Base-by-base conservation (phyloP, 805 yeast genomes). In the Blastobotrys peoriensis region DNA sequence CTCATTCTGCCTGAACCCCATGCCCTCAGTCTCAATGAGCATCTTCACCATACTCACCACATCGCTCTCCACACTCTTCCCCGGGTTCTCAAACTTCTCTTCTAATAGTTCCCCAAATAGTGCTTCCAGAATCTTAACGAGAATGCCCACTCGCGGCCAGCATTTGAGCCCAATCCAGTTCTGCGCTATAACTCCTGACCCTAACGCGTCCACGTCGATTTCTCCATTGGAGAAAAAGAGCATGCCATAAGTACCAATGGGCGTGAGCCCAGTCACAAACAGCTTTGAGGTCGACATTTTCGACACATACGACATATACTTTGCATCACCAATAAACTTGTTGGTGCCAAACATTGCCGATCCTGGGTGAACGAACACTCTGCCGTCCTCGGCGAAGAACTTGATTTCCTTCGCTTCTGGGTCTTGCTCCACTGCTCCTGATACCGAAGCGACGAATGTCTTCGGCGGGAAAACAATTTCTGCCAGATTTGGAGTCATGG, bases 61-160 rank as follows among this genome's bases (percentile, higher is more conserved):
- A 36, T 60, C 56, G 6, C 46, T 46, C 4, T 57, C 49, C 16
- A 62, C 46, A 33, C 59, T 61, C 3, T 49, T 35, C n/a, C 42
- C 38, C 1, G 85, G 83, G 27, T 63, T 64, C 17, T 70, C 78
- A 37, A 89, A 67, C 51, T 78, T 78, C 18, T 70, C 72, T 36
- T 76, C 82, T 44, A 91, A 75, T 0, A 84, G 77, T 16, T 71
- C 67, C 57, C 88, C 95, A 25, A 91, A 62, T 38, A 86, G 60
- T 8, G 64, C 57, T 54, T 95, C 68, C 45, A 91, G 64, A 47
- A 82, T 78, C 46, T 85, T 83, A 23, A 89, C 73, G 38, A 91
- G 66, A 2, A 91, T 95, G 1, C 89, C 98, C 56, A 89, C 86
- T 52, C 93, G 85, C 51, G 95, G 83, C 97, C 97, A 91, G 1